Conservation (phyloP, 2,329 filamentous ascomycete species). For the Ophiocordyceps polyrhachis-furcata region DNA sequence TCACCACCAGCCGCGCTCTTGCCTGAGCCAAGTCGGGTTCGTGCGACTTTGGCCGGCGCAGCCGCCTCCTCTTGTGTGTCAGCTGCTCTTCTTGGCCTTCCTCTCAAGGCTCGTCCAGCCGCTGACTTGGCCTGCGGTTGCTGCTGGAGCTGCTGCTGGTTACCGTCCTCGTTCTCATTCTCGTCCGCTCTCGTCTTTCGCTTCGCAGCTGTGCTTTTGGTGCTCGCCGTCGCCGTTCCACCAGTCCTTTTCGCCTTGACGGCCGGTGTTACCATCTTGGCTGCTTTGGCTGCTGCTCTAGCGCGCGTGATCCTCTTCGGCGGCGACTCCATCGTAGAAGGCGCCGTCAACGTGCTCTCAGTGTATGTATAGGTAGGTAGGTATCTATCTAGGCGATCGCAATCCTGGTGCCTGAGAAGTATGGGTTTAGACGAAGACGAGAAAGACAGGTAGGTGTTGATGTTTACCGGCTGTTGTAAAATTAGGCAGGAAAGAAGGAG, state of each 20-base stretch:
- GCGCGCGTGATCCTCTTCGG: constrained; percentile 40
- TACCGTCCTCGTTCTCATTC: constrained; percentile 22
- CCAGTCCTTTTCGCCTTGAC: constrained; percentile 24
- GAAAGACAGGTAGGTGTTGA: too few relatives aligned
- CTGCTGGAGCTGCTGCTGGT: constrained; percentile 3
- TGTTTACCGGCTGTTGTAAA: too few relatives aligned
- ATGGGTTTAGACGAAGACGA: too few relatives aligned
- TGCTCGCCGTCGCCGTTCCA: constrained; percentile 11
- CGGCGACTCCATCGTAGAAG: constrained; percentile 30
- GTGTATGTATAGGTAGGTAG: too few relatives aligned
- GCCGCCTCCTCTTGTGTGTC: constrained; percentile 7
- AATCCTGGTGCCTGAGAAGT: too few relatives aligned
- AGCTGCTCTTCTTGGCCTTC: constrained; percentile 22
- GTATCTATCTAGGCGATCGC: too few relatives aligned
- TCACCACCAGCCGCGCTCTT: constrained; percentile 10
- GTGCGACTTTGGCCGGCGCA: constrained; percentile 10
- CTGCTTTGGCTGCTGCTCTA: constrained; percentile 23
- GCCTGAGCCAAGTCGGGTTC: constrained; percentile 8
- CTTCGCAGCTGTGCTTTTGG: constrained; percentile 17
- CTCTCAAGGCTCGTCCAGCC: constrained; percentile 21
- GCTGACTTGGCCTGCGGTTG: constrained; percentile 3
- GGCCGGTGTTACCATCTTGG: constrained; percentile 27
- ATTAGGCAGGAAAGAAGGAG: too few relatives aligned
- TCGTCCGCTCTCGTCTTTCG: constrained; percentile 38
- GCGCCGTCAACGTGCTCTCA: background rate